Conservation (phyloP, 2,329 filamentous ascomycete species). For the Dendrostoma leiphaemia region DNA sequence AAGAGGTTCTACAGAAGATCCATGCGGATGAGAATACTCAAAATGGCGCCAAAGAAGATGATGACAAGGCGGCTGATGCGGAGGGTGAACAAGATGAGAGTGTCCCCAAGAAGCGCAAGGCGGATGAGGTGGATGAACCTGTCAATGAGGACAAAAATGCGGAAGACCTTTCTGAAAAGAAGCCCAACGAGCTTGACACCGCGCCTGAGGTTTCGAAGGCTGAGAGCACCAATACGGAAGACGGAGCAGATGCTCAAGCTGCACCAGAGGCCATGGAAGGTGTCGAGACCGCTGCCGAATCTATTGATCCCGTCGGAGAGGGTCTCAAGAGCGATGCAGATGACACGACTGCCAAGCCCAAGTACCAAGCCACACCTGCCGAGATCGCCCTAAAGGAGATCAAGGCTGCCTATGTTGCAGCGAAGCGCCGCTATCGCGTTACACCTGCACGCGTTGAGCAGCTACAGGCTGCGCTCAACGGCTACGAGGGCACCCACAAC, state of each 20-base stretch:
- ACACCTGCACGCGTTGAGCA: conserved; percentile 67
- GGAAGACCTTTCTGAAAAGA: neutral
- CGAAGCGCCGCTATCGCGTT: conserved; percentile 84
- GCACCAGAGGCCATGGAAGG: conserved; percentile 3
- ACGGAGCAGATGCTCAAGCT: conserved; percentile 2
- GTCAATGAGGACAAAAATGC: conserved; percentile 14
- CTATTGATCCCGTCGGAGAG: neutral
- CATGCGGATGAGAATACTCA: conserved; percentile 37
- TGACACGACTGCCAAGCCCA: conserved; percentile 18
- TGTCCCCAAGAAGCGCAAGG: conserved; percentile 15
- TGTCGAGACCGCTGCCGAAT: conserved; percentile 2
- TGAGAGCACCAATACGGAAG: neutral
- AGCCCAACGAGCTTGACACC: neutral
- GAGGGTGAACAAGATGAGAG: conserved; percentile 10
- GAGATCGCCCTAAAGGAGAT: conserved; percentile 69
- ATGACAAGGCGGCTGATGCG: conserved; percentile 17
- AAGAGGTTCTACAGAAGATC: conserved; percentile 61
- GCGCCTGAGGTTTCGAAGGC: neutral
- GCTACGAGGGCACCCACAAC: conserved; percentile 82
- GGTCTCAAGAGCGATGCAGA: conserved; percentile 2
- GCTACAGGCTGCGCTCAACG: conserved; percentile 71
- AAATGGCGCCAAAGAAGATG: neutral
- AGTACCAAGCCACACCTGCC: conserved; percentile 46
- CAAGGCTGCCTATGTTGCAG: conserved; percentile 76
- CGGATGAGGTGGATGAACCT: conserved; percentile 9